Base-by-base conservation (phyloP, 2,329 filamentous ascomycete genomes). In the Fusarium succisae region DNA sequence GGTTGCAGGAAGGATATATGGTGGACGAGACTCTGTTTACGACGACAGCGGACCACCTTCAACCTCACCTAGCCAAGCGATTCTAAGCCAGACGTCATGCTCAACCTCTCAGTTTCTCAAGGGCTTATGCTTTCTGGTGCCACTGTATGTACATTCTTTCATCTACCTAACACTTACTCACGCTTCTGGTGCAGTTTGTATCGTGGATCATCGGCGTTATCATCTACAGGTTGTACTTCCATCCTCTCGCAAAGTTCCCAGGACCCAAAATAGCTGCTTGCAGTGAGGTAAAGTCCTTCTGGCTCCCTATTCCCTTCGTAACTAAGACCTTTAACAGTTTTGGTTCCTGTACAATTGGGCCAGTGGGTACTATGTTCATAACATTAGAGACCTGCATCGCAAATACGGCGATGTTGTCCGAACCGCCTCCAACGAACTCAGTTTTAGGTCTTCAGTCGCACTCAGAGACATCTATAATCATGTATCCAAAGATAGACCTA, bases 321-420 rank as follows among this genome's bases (percentile, higher is more conserved):
- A 15, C 32, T 67, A 20, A 67, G 20, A 5, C 14, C 8, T 6
- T 3, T 1, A 7, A 17, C n/a, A 69, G 63, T 45, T 69, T 26
- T 69, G 66, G 66, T 68, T 24, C 26, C 12, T 62, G 3, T 26
- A 26, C 10, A n/a, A 15, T 11, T 62, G 54, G 66, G 24, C 22
- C 12, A 50, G 63, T 10, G 63, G 66, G 3, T 26, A 13, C 22
- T 44, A 73, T n/a, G 20, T 43, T 3, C 54, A 26, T 7, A 12
- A 26, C 1, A 64, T 75, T 8, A 18, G 38, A 3, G 24, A 68
- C 5, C 14, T 61, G 5, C 65, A 75, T 24, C 47, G 55, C 8
- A 65, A 69, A 14, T 77, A 77, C 12, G 76, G 76, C 5, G 67
- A 76, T 24, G 58, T 75, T 5, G 74, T 77, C 18, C 68, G 76